Evolutionary conservation across 1,284 basidiomycete genomes (phyloP).

Genomic region (Ceratorhiza oryzae-sativae): DNA sequence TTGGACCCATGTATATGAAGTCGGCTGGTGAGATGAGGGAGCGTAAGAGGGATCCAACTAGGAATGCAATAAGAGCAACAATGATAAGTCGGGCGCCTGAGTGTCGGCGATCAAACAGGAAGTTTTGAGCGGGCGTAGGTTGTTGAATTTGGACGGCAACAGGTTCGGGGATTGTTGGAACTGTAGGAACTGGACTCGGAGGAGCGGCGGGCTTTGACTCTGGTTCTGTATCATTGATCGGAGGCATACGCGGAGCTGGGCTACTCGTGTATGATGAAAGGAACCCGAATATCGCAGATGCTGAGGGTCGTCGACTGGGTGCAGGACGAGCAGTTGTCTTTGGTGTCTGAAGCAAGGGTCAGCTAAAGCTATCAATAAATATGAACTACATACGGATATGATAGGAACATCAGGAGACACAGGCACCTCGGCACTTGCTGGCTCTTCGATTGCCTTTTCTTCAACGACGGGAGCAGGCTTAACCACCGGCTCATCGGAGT

Average conservation of each 20-base stretch:
- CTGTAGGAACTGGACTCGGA: background rate
- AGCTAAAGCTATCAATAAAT: background rate
- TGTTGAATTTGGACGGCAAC: background rate
- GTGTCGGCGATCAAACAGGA: slow-evolving; percentile 29
- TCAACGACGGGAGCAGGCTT: slow-evolving; percentile 7
- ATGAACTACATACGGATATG: background rate
- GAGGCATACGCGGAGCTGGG: slow-evolving; percentile 16
- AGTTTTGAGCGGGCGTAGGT: background rate
- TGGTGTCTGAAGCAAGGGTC: background rate
- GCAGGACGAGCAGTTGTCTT: slow-evolving; percentile 17
- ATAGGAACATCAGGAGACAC: slow-evolving; percentile 10
- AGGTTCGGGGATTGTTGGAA: slow-evolving; percentile 9
- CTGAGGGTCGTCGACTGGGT: slow-evolving; percentile 28
- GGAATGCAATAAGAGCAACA: slow-evolving; percentile 84
- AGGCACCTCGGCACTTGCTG: slow-evolving; percentile 10
- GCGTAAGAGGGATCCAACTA: slow-evolving; percentile 88
- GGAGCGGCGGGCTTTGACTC: background rate
- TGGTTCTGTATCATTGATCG: slow-evolving; percentile 4
- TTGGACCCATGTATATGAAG: slow-evolving; percentile 75
- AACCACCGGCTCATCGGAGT: slow-evolving; percentile 27
- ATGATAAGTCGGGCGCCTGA: slow-evolving; percentile 72
- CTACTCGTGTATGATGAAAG: slow-evolving; percentile 33
- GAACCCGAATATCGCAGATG: slow-evolving; percentile 31
- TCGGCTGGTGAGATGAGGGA: slow-evolving; percentile 89
- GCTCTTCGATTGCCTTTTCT: slow-evolving; percentile 14